Base-by-base conservation (phyloP, 371 early-diverging fungal genomes). In the Cokeromyces recurvatus region DNA sequence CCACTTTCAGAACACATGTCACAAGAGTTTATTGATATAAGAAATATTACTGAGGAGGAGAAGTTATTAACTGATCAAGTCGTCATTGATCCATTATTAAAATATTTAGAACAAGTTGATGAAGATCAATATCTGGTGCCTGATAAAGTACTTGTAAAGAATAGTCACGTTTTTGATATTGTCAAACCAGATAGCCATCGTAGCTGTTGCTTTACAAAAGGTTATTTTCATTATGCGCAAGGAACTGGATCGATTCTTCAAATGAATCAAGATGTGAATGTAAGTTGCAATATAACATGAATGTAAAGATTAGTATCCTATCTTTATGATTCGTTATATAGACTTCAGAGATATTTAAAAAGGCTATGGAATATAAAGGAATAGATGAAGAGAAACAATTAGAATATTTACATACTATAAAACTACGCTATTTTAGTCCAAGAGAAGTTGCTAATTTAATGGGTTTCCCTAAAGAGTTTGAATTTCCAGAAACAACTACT, bases 141-240 rank as follows among this genome's bases (percentile, higher is more conserved):
- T 36, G 71, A 72, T 37, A 76, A 70, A 47, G 64, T 75, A 0
- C 59, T 86, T 9, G 53, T 76, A 7, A 86, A 81, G 44, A 77
- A 84, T 32, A 77, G 79, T 3, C 68, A 77, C 27, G 72, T 81
- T 11, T 78, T 86, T 66, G 92, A 91, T 60, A 84, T 91, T 29
- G 87, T 89, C 7, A 85, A 83, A 32, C 78, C 79, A 4, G 55
- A 61, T 17, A 74, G 71, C 8, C 70, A 55, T 22, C 71, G 87
- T 21, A 81, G 88, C 21, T 89, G 89, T 46, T 92, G 92, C 56
- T 92, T 92, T 57, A 92, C 92, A 10, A 92, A 92, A 64, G 86
- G 85, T 1, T 92, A 91, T 53, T 72, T 68, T 43, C 84, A 84
- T 46, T 89, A 84, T 62, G 87, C 81, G 8, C 86, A 91, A 52